These are phyloP conservation scores for Colletotrichum liaoningense DNA, from an alignment of 2,329 filamentous ascomycete genomes.

Conservation along the genomic window DNA sequence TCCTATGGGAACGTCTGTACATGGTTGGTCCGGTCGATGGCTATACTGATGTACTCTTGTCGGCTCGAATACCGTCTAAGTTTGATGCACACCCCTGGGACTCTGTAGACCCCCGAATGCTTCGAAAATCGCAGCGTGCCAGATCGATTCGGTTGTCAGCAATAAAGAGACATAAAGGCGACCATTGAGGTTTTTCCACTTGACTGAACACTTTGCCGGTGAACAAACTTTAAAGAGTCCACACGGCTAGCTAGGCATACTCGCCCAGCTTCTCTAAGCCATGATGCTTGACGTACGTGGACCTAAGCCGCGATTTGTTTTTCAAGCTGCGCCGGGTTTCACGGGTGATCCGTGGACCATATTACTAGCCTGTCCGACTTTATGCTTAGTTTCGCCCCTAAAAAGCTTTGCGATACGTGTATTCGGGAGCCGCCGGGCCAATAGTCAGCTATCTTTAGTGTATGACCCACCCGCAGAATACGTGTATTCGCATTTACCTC, in stretches of 20 bases:
- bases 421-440: too few species aligned
- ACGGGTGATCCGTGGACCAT: background rate
- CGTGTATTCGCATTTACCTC: too few species aligned
- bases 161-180: background rate
- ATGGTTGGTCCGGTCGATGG: background rate
- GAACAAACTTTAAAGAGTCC: background rate
- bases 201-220: background rate
- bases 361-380: background rate
- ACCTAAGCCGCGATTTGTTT: background rate
- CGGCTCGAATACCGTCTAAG: background rate
- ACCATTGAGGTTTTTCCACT: background rate
- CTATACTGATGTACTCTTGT: background rate
- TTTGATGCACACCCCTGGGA: background rate
- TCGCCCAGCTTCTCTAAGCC: background rate
- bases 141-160: background rate
- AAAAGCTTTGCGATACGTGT: too few species aligned
- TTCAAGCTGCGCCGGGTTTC: background rate
- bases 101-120: background rate
- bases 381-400: background rate
- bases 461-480: too few species aligned
- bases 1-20: conserved; percentile 41
- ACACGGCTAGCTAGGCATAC: background rate
- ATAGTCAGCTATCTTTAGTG: too few species aligned
- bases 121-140: background rate
- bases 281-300: background rate